Evolutionary conservation across 441 rosid species (phyloP).

Genomic region (Pelargonium myrrhifolium): DNA sequence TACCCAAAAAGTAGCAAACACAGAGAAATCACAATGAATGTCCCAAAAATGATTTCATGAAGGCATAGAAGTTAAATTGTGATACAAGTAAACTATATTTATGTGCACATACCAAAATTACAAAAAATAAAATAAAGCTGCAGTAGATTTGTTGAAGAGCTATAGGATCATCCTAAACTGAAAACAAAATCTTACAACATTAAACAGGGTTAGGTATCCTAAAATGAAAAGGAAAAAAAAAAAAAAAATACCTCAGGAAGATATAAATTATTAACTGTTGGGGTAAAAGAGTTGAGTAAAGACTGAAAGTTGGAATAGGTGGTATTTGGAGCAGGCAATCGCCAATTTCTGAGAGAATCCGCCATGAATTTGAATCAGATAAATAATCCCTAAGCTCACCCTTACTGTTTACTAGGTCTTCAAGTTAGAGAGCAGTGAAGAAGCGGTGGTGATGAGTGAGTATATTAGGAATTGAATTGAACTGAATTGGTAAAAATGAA

Average conservation of each 20-base stretch:
- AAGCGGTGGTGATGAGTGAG: neutral
- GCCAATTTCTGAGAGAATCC: constrained; percentile 2
- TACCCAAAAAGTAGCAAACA: neutral
- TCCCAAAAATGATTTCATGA: neutral
- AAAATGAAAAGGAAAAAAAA: neutral
- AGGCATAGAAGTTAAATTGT: neutral
- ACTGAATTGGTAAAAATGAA: neutral
- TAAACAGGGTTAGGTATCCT: neutral
- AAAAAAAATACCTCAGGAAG: neutral
- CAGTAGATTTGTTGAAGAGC: too few relatives aligned
- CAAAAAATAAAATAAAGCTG: neutral
- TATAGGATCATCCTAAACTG: neutral
- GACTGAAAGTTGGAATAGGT: constrained; percentile 6
- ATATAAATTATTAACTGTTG: neutral
- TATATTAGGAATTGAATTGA: neutral
- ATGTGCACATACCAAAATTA: neutral
- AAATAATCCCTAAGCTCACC: neutral
- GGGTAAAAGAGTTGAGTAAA: neutral
- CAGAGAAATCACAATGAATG: neutral
- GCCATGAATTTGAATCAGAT: neutral
- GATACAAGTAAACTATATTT: neutral
- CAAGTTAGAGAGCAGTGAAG: neutral
- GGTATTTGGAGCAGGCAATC: constrained; percentile 6
- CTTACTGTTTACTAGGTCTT: neutral
- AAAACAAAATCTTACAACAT: neutral